Percentiles rank a stretch among this genome's conserved stretches.
Conservation (phyloP, 805 yeast species). For the Candida ortonii region DNA sequence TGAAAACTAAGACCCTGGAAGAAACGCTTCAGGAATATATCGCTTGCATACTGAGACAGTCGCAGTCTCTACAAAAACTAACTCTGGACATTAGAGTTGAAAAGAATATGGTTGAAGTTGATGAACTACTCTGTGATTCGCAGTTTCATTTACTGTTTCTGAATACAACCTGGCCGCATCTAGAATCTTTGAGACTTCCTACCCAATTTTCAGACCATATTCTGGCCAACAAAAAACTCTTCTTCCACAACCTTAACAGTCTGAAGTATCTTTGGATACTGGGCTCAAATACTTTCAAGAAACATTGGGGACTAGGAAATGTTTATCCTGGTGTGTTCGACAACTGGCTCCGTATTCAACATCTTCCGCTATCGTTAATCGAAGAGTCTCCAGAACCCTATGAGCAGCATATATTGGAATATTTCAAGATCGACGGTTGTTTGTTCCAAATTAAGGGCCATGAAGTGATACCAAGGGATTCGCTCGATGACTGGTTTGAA, state of each 20-base stretch:
- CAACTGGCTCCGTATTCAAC: slow-evolving; percentile 56
- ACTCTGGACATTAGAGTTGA: slow-evolving; percentile 27
- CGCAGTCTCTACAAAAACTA: slow-evolving; percentile 19
- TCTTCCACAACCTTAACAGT: slow-evolving; percentile 28
- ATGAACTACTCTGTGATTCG: slow-evolving; percentile 15
- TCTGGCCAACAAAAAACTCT: slow-evolving; percentile 25
- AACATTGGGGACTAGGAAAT: slow-evolving; percentile 55
- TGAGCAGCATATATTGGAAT: slow-evolving; percentile 27
- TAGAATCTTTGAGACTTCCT: slow-evolving; percentile 42
- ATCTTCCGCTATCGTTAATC: slow-evolving; percentile 44
- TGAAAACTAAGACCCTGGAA: slow-evolving; percentile 15
- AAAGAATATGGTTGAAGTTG: slow-evolving; percentile 18
- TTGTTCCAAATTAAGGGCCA: slow-evolving; percentile 39
- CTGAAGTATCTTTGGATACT: slow-evolving; percentile 42
- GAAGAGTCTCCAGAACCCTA: slow-evolving; percentile 12
- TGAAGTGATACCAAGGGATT: slow-evolving; percentile 41
- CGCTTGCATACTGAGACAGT: slow-evolving; percentile 14
- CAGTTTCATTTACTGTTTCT: slow-evolving; percentile 21
- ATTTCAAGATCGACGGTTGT: slow-evolving; percentile 48
- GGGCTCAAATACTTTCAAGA: slow-evolving; percentile 50
- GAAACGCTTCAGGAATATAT: slow-evolving; percentile 20
- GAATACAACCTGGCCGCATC: slow-evolving; percentile 15
- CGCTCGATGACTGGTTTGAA: slow-evolving; percentile 48
- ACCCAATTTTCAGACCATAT: slow-evolving; percentile 31
- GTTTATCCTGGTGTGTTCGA: slow-evolving; percentile 53